Conservation (phyloP, 371 early-diverging fungal genomes). For the Mucor circinelloides region DNA sequence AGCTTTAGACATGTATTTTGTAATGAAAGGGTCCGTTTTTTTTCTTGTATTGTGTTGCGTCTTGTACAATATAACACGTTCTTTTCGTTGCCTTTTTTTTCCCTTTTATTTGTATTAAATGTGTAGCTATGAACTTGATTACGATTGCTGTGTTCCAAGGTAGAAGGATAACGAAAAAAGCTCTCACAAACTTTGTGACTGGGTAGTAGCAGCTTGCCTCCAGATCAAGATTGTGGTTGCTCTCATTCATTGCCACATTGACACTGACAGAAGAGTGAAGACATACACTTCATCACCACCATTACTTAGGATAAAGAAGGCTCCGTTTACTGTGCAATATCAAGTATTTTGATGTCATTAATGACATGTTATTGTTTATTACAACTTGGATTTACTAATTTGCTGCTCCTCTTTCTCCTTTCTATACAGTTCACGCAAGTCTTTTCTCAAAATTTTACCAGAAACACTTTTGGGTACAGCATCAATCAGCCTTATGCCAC, state of each 20-base stretch:
- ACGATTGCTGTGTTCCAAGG: not conserved
- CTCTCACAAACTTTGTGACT: not conserved
- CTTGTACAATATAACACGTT: not conserved
- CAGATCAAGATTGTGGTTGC: too few species aligned
- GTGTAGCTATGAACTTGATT: not conserved
- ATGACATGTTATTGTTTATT: not conserved
- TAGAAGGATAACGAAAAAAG: not conserved
- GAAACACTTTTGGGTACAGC: slow-evolving; percentile 74
- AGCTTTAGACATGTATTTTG: slow-evolving; percentile 7
- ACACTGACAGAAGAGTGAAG: too few species aligned
- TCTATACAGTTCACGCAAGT: slow-evolving; percentile 40
- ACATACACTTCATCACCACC: too few species aligned
- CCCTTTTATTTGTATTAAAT: not conserved
- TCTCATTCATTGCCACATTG: too few species aligned
- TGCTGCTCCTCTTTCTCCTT: slow-evolving; percentile 25
- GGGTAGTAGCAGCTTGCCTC: not conserved
- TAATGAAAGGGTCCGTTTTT: not conserved
- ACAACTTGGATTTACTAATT: slow-evolving; percentile 3
- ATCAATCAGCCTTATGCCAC: slow-evolving; percentile 72
- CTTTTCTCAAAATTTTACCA: slow-evolving; percentile 81
- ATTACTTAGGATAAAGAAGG: too few species aligned
- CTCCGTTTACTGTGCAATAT: too few species aligned
- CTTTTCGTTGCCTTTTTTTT: not conserved
- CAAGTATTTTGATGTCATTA: too few species aligned
- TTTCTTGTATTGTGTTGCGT: not conserved